Evolutionary conservation across 1,139 yeast species (phyloP).

Genomic region (Magnusiomyces ingens): DNA sequence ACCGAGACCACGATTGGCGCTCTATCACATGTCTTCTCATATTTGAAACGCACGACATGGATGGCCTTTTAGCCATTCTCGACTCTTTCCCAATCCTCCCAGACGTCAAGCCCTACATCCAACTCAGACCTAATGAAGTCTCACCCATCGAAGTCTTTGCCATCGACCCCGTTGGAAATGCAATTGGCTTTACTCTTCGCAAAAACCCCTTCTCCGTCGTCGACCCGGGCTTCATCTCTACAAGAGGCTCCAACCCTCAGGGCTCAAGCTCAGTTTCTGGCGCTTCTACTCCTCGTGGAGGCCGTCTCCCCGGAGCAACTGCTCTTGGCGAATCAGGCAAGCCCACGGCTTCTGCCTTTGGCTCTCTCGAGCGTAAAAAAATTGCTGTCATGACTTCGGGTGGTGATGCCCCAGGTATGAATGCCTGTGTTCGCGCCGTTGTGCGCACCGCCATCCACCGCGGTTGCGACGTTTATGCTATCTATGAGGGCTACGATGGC

Average conservation of each 20-base stretch:
- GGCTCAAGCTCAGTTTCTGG: conserved; percentile 2
- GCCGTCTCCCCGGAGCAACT: not conserved
- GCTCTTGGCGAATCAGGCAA: not conserved
- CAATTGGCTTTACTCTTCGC: conserved; percentile 49
- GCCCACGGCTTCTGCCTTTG: conserved; percentile 4
- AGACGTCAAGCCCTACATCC: conserved; percentile 20
- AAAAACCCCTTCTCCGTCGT: conserved; percentile 31
- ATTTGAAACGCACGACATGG: conserved; percentile 27
- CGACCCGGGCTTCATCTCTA: conserved; percentile 13
- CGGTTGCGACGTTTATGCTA: conserved; percentile 92
- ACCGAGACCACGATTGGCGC: conserved; percentile 34
- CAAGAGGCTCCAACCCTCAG: conserved; percentile 7
- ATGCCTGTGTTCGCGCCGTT: conserved; percentile 89
- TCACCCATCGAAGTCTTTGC: conserved; percentile 42
- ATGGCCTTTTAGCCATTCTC: conserved; percentile 14
- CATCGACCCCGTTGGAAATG: conserved; percentile 55
- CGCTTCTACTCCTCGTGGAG: not conserved
- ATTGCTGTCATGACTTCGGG: conserved; percentile 98
- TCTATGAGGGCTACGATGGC: conserved; percentile 94
- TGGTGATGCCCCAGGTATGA: conserved; percentile 99
- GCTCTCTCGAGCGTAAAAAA: conserved; percentile 36
- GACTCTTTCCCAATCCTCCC: conserved; percentile 13
- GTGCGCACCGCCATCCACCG: conserved; percentile 82
- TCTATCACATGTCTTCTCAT: conserved; percentile 31
- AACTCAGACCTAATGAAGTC: conserved; percentile 32